These are phyloP conservation scores for Hygrocybe punicea DNA, from an alignment of 768 basidiomycete genomes.

Conservation along the genomic window DNA sequence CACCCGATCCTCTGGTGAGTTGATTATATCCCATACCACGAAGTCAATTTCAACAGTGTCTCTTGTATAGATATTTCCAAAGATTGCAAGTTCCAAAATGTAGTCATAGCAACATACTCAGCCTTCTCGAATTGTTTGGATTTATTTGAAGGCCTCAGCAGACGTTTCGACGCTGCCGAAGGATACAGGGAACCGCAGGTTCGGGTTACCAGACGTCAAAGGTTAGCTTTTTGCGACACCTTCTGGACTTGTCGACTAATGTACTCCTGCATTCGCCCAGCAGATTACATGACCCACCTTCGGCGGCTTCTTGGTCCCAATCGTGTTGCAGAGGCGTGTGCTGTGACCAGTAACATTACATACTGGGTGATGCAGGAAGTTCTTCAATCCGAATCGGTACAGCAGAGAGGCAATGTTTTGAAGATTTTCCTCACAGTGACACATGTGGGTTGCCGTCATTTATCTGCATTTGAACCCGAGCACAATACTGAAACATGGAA, in stretches of 20 bases:
- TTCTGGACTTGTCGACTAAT: neutral
- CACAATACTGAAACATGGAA: neutral
- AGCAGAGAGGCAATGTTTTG: neutral
- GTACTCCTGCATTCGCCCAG: constrained; percentile 3
- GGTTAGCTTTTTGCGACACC: neutral
- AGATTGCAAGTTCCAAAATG: neutral
- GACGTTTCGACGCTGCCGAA: constrained; percentile 3
- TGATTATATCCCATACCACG: neutral
- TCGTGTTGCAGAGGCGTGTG: neutral
- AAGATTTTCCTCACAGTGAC: constrained; percentile 6
- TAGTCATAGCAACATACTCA: constrained; percentile 4
- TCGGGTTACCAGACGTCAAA: neutral
- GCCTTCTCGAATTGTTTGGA: constrained; percentile 2
- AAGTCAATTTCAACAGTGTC: neutral
- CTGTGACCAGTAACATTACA: constrained; percentile 1
- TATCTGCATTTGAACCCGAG: neutral
- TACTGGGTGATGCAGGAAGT: constrained; percentile 2
- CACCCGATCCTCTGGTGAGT: constrained; percentile 1
- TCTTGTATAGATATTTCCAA: neutral
- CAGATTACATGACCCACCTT: constrained; percentile 6
- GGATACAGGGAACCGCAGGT: too few relatives aligned
- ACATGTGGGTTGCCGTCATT: neutral
- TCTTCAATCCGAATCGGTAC: constrained; percentile 1
- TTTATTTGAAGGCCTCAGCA: neutral
- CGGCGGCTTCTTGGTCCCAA: neutral